phyloP scores from a whole-genome alignment of 148 eudicot species.

The Rhododendron mucronatum region DNA sequence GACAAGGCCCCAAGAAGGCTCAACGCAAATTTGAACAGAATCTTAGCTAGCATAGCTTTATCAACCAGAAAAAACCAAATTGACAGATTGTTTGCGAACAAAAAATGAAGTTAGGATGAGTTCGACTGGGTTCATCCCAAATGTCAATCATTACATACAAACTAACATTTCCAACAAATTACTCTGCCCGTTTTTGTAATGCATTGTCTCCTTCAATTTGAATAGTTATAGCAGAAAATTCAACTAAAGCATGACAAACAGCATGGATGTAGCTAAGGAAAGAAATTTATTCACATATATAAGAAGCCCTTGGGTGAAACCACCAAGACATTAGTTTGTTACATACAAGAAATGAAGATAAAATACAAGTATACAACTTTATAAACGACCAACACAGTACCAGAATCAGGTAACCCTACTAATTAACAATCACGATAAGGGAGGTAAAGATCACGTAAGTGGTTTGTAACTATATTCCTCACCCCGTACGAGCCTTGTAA shows the following conservation, averaged over 20 bases:
- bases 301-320: neutral
- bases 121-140: neutral
- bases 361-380: neutral
- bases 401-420: neutral
- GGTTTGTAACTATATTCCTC: neutral
- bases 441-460: neutral
- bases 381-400: neutral
- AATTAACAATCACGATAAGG: neutral
- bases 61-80: neutral
- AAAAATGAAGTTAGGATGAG: neutral
- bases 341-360: neutral
- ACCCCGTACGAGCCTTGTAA: neutral
- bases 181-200: neutral
- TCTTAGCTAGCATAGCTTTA: neutral
- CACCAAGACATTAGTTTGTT: neutral
- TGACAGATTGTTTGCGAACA: neutral
- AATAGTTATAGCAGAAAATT: neutral
- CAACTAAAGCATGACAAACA: conserved; percentile 1
- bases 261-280: neutral
- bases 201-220: neutral
- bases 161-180: neutral
- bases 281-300: neutral
- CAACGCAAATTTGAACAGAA: neutral
- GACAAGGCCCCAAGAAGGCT: neutral
- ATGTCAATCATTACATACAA: neutral